Evolutionary conservation across 169 alveolate genomes (phyloP).

Genomic region (Cyclospora cayetanensis): DNA sequence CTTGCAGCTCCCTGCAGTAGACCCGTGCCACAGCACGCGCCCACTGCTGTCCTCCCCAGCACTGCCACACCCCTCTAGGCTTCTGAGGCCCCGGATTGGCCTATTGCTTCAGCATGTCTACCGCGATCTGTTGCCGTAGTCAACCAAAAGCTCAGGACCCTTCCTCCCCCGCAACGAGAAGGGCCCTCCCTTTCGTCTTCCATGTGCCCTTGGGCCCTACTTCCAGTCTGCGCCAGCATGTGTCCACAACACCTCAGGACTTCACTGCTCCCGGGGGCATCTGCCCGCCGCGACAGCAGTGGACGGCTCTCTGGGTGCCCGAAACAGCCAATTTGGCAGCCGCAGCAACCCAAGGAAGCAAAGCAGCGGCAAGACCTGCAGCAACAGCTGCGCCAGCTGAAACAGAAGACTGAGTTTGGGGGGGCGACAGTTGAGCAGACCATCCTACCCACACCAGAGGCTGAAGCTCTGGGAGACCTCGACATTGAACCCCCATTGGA

Average conservation of each 20-base stretch:
- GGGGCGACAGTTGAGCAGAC: neutral
- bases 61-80: too few species aligned
- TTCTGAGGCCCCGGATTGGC: neutral
- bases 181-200: neutral
- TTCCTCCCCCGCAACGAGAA: neutral
- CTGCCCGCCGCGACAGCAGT: neutral
- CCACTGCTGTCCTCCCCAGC: neutral
- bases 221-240: neutral
- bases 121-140: neutral
- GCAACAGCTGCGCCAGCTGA: slow-evolving; percentile 5
- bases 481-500: slow-evolving; percentile 13
- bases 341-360: neutral
- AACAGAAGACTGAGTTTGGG: neutral
- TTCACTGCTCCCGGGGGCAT: neutral
- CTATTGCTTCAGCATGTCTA: neutral
- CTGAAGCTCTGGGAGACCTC: neutral
- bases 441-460: neutral
- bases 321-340: slow-evolving; percentile 19
- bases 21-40: neutral
- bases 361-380: slow-evolving; percentile 16
- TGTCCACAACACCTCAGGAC: slow-evolving; percentile 41
- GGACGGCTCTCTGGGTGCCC: neutral
- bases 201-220: neutral
- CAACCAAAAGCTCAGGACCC: neutral
- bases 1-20: neutral